Conservation (phyloP, 2,329 filamentous ascomycete species). For the Cordyceps farinosa region DNA sequence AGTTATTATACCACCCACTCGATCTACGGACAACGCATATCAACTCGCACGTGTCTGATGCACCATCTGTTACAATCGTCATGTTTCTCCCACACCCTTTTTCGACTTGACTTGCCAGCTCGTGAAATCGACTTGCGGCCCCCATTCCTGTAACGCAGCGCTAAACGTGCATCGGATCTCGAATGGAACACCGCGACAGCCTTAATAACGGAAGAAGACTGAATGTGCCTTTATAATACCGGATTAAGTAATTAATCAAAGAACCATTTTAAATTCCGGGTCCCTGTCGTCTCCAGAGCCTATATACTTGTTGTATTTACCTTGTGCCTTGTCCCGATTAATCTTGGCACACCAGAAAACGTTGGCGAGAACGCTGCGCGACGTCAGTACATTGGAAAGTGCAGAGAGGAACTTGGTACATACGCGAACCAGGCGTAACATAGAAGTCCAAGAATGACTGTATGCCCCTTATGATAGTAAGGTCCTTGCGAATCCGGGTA, state of each 20-base stretch:
- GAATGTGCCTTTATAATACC: neutral
- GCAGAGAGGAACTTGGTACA: slow-evolving; percentile 30
- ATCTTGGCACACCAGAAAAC: slow-evolving; percentile 61
- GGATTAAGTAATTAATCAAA: slow-evolving; percentile 36
- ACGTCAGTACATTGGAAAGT: neutral
- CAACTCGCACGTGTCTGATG: neutral
- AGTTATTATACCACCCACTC: neutral
- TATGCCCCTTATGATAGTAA: slow-evolving; percentile 58
- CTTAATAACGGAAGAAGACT: neutral
- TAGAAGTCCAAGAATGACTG: slow-evolving; percentile 56
- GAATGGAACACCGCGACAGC: too few relatives aligned
- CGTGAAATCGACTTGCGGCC: neutral
- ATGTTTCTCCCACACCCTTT: neutral
- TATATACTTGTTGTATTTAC: slow-evolving; percentile 55
- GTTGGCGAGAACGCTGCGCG: slow-evolving; percentile 53
- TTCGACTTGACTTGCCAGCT: neutral
- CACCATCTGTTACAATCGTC: neutral
- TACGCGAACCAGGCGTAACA: slow-evolving; percentile 62
- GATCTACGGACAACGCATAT: neutral
- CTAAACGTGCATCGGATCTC: too few relatives aligned
- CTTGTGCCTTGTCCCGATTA: slow-evolving; percentile 58
- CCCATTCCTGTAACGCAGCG: neutral
- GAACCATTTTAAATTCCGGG: slow-evolving; percentile 57
- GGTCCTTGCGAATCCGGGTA: slow-evolving; percentile 56
- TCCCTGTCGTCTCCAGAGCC: slow-evolving; percentile 62